These are phyloP conservation scores for Clavispora carvajalis DNA, from an alignment of 805 yeast genomes.

Conservation along the genomic window DNA sequence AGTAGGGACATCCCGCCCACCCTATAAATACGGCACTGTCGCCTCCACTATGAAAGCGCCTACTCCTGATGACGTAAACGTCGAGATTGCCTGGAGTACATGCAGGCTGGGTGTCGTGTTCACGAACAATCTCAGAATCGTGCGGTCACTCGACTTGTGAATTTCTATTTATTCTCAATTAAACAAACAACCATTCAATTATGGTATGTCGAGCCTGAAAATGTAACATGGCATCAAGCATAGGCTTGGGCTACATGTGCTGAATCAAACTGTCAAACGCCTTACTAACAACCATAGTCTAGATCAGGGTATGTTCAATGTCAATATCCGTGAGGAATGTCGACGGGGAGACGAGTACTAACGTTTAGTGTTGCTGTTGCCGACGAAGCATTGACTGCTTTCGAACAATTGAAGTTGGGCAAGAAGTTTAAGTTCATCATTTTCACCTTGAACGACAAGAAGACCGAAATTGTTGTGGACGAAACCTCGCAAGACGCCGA, in stretches of 20 bases:
- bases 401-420: conserved; percentile 94
- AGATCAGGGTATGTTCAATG: conserved; percentile 21
- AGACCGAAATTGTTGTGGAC: conserved; percentile 88
- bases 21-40: too few relatives aligned
- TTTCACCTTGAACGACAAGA: conserved; percentile 73
- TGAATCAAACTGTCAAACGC: too few relatives aligned
- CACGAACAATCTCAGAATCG: not conserved
- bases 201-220: conserved; percentile 8
- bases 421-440: conserved; percentile 82
- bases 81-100: not conserved
- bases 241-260: too few relatives aligned
- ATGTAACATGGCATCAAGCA: too few relatives aligned
- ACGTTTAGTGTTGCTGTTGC: conserved; percentile 40
- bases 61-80: not conserved
- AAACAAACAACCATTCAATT: conserved; percentile 3
- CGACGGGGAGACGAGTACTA: conserved; percentile 11
- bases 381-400: conserved; percentile 88
- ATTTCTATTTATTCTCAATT: not conserved
- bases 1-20: too few relatives aligned
- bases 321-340: not conserved
- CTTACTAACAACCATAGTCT: conserved; percentile 14
- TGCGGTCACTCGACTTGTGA: not conserved
- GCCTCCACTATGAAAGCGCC: too few relatives aligned
- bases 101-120: conserved; percentile 3
- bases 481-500: conserved; percentile 69